These are phyloP conservation scores for Magnolia kwangsiensis DNA, from an alignment of 164 flowering plant species.

Conservation along the genomic window DNA sequence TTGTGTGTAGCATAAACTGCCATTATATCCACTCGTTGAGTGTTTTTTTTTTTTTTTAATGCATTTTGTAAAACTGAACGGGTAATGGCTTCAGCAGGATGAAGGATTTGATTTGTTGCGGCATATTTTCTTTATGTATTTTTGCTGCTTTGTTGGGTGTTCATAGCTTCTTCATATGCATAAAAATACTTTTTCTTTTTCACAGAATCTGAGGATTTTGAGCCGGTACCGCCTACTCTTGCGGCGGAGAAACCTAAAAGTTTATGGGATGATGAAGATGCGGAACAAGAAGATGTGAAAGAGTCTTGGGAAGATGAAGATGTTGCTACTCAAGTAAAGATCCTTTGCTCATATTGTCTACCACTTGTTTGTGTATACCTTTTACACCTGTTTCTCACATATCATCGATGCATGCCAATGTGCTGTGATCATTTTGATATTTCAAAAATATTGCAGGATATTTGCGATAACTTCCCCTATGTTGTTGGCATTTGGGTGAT, in stretches of 20 bases:
- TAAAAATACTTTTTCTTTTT: neutral
- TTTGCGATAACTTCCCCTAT: no score
- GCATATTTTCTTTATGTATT: neutral
- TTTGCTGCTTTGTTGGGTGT: neutral
- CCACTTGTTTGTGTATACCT: neutral
- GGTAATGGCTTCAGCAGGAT: neutral
- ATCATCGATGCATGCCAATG: no score
- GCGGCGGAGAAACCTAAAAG: slow-evolving; percentile 42
- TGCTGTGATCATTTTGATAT: neutral
- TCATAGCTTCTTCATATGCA: neutral
- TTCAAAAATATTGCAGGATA: neutral
- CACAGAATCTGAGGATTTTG: slow-evolving; percentile 41
- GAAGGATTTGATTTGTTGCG: neutral
- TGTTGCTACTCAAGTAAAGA: slow-evolving; percentile 53
- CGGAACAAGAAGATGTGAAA: slow-evolving; percentile 68
- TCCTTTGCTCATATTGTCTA: neutral
- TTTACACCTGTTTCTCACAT: neutral
- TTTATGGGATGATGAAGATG: slow-evolving; percentile 84
- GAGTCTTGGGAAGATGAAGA: slow-evolving; percentile 96
- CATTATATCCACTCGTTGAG: no score
- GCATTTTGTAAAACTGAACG: neutral
- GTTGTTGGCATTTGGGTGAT: no score
- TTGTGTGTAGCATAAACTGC: no score
- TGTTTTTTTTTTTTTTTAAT: neutral
- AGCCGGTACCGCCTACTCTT: slow-evolving; percentile 40